Evolutionary conservation across 768 basidiomycete genomes (phyloP), one percentile per base, ranked within the genome.

Genomic region (Leccinum obscurum): DNA sequence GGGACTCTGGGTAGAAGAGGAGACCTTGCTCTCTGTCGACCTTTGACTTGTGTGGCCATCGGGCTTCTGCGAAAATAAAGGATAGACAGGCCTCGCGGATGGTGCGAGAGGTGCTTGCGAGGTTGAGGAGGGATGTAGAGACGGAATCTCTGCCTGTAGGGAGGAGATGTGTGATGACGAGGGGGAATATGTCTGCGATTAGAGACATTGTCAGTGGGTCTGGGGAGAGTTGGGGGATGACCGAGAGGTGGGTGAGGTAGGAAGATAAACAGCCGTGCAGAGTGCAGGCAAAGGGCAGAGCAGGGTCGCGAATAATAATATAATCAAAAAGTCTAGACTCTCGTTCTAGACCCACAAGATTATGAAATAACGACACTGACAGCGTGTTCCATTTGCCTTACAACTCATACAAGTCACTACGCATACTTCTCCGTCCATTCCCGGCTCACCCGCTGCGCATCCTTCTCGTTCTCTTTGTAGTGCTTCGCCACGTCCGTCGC

Each of bases 341-440:
- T 28, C 6, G 59, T 44, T 56, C 72, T 54, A 63, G 70, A 68
- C 62, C 53, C 53, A 0, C 17, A 14, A 35, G 1, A 17, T 65
- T 62, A 68, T 65, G 58, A 49, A 55, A 70, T 53, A 50, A 50
- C 3, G 24, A 35, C 7, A 56, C 55, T 52, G 52, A 52, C 52
- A 44, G 50, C 54, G 58, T 64, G 57, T 64, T 54, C 52, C 30
- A 22, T 15, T 52, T 13, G 34, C 32, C 10, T 32, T 30, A 14
- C 56, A 26, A 24, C 37, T 49, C 41, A n/a, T 56, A 52, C 49
- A 46, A 46, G 14, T 35, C 57, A 74, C 54, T 71, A 65, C 32
- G 96, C 96, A 70, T 90, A 98, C 73, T 86, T 85, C 78, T 88
- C 84, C 66, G 97, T 98, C 97, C 97, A 99, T 78, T 97, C 93